Evolutionary conservation across 768 basidiomycete genomes (phyloP), one percentile per base, ranked within the genome.

Genomic region (Infundibulicybe gibba): DNA sequence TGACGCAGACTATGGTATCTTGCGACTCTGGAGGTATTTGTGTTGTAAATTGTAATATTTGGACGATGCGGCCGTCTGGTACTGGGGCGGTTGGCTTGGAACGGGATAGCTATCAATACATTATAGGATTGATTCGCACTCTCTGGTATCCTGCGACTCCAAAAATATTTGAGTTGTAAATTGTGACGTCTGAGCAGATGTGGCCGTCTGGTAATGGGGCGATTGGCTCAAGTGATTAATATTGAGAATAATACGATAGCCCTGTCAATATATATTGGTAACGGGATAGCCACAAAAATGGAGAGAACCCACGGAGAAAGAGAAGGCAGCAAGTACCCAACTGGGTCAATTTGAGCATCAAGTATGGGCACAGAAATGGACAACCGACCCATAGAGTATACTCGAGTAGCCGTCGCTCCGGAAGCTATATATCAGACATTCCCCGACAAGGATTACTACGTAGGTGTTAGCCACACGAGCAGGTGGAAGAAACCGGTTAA

Each of bases 191-290:
- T 43, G 54, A 12, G 52, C 57, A 38, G 54, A 50, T 48, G 50
- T 54, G 33, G 40, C 47, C 8, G 46, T 43, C 17, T 49, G 55
- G 25, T 47, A 40, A 33, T 44, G 54, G 2, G 40, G 35, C 14
- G 52, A 53, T 40, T 49, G 47, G 40, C 49, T 55, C 30, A 66
- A 54, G 34, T 55, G 56, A 45, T 55, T 61, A 32, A 70, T 53
- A 39, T 67, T 68, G 37, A 68, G 55, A 15, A 70, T 57, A 31
- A 68, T 64, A 16, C 62, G 64, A 48, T 70, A 70, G 21, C 66
- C 66, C 25, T 25, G 25, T 25, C 8, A 8, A 8, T 25, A 25
- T 25, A 25, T 25, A 8, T n/a, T n/a, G 8, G 8, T 25, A 8
- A 25, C 25, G 25, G 8, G 25, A 25, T 8, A 8, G 25, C 25